phyloP scores from a whole-genome alignment of 1,284 basidiomycete genomes.

The Ganoderma sinense region DNA sequence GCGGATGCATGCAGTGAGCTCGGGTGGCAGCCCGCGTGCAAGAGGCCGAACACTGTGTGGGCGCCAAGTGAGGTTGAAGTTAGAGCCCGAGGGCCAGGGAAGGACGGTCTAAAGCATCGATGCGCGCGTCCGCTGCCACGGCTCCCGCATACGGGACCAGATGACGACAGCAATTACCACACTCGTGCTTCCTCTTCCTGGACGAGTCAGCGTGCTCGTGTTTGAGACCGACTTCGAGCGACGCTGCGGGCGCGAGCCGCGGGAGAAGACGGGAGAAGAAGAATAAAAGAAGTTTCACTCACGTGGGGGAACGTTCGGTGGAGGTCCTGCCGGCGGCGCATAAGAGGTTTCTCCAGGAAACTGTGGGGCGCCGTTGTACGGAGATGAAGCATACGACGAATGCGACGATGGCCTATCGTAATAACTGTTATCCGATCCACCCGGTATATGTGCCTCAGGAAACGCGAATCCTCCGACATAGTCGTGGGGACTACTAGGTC shows the following conservation, averaged over 20 bases:
- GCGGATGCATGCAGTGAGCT: neutral
- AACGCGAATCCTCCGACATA: slow-evolving; percentile 32
- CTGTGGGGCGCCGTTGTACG: slow-evolving; percentile 16
- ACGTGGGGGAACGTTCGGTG: slow-evolving; percentile 28
- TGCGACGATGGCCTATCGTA: slow-evolving; percentile 16
- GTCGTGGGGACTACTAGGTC: slow-evolving; percentile 5
- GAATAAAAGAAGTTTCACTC: slow-evolving; percentile 18
- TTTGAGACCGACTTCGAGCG: slow-evolving; percentile 8
- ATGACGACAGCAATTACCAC: neutral
- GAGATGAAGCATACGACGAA: slow-evolving; percentile 18
- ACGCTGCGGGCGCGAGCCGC: slow-evolving; percentile 13
- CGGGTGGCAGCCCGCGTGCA: neutral
- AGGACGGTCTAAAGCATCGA: neutral
- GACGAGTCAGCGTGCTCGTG: neutral
- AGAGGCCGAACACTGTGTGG: neutral
- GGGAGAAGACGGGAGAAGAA: slow-evolving; percentile 11
- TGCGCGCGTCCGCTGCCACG: slow-evolving; percentile 1
- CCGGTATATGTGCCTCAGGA: slow-evolving; percentile 31
- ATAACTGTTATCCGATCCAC: slow-evolving; percentile 12
- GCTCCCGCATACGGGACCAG: neutral
- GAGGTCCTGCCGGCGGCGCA: slow-evolving; percentile 13
- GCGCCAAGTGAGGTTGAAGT: neutral
- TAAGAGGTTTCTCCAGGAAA: slow-evolving; percentile 21
- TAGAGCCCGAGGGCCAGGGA: neutral
- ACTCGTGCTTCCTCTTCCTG: neutral